A percentile compares a stretch with the other conserved stretches of the same genome.
These are phyloP conservation scores for Penicillium roqueforti DNA, from an alignment of 495 filamentous ascomycete species.

Conservation along the genomic window DNA sequence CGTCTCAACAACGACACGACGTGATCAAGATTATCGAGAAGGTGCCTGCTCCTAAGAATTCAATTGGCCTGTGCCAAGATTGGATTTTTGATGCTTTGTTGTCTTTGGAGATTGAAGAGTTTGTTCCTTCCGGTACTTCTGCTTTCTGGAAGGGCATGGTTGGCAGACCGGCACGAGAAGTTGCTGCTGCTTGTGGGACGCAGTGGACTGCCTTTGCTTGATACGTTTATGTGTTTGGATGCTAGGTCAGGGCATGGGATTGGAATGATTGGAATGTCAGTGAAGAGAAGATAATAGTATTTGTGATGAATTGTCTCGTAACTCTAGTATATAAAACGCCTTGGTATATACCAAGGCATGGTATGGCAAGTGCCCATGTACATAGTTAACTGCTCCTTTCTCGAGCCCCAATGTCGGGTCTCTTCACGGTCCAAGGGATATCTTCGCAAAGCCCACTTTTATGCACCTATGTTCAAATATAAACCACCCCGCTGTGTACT, in stretches of 20 bases:
- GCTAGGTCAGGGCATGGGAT: neutral
- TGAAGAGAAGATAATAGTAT: constrained; percentile 4
- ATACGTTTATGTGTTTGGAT: neutral
- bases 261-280: neutral
- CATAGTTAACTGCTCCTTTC: too few species aligned
- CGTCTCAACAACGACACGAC: constrained; percentile 9
- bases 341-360: neutral
- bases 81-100: constrained; percentile 25
- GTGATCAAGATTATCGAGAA: constrained; percentile 18
- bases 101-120: constrained; percentile 22
- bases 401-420: too few species aligned
- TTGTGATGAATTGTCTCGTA: neutral
- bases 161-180: constrained; percentile 16
- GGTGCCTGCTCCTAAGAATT: constrained; percentile 18
- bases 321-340: neutral
- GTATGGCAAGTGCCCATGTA: too few species aligned
- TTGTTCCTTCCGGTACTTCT: constrained; percentile 21
- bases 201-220: constrained; percentile 12
- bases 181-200: constrained; percentile 12
- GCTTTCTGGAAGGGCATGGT: constrained; percentile 24
- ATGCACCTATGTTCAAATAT: neutral
- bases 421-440: neutral
- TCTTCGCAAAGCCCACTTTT: neutral
- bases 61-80: constrained; percentile 22
- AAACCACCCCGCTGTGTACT: neutral